These are phyloP conservation scores for Fraxinus paxiana DNA, from an alignment of 305 asterid genomes.

Conservation along the genomic window DNA sequence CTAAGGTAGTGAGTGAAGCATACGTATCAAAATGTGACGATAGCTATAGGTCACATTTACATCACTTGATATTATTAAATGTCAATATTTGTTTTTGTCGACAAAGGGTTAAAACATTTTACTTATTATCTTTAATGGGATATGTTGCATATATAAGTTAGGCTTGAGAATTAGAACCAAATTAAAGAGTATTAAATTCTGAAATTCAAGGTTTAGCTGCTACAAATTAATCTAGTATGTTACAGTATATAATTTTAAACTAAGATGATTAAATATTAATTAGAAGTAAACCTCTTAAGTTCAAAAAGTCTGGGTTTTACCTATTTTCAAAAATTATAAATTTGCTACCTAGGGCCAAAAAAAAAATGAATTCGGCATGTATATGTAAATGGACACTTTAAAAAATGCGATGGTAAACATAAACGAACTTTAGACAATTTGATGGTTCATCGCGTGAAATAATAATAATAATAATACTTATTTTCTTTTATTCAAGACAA, in stretches of 20 bases:
- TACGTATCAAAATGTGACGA: not conserved
- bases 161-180: not conserved
- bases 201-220: not conserved
- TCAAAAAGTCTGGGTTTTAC: not conserved
- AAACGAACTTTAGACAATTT: not conserved
- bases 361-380: too few species aligned
- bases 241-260: not conserved
- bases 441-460: not conserved
- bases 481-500: not conserved
- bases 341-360: not conserved
- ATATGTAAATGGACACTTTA: not conserved
- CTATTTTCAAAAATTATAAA: too few species aligned
- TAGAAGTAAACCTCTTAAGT: not conserved
- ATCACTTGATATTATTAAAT: not conserved
- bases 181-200: not conserved
- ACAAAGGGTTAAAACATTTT: not conserved
- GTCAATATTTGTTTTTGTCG: not conserved
- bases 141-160: not conserved
- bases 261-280: not conserved
- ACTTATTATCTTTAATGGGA: not conserved
- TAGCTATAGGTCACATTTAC: not conserved
- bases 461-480: too few species aligned
- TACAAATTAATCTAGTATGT: not conserved
- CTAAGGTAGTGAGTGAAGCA: not conserved
- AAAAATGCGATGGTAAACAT: not conserved